Conservation (phyloP, 2,329 filamentous ascomycete genomes). For the Phyllosticta paracitricarpa region DNA sequence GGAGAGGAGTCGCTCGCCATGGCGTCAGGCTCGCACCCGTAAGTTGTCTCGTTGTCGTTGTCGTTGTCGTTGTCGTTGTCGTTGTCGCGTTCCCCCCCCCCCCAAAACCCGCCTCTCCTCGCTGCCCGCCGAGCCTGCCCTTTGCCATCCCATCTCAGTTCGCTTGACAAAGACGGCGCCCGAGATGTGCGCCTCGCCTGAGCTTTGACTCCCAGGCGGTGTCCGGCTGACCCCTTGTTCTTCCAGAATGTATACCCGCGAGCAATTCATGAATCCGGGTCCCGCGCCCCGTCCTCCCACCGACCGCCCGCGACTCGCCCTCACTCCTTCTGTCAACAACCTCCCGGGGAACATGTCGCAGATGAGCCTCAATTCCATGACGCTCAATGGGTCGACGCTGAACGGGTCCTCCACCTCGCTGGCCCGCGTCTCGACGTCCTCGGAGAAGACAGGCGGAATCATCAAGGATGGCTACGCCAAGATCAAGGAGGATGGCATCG, state of each 20-base stretch:
- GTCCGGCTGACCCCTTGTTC: not conserved
- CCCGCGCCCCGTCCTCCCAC: conserved; percentile 84
- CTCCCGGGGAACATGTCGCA: conserved; percentile 70
- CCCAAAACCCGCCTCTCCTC: not conserved
- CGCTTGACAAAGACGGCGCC: not conserved
- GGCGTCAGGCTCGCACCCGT: not conserved
- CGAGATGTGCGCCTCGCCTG: not conserved
- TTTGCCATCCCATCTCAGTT: conserved; percentile 1
- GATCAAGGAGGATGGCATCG: conserved; percentile 83
- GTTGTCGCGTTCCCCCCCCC: not conserved
- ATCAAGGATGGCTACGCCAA: conserved; percentile 63
- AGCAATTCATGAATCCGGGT: conserved; percentile 90
- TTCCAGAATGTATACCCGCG: conserved; percentile 49
- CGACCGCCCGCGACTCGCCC: conserved; percentile 69
- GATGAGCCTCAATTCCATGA: conserved; percentile 60
- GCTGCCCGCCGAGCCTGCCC: not conserved
- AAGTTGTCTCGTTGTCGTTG: not conserved
- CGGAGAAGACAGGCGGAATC: conserved; percentile 29
- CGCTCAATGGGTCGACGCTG: conserved; percentile 18
- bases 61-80: no score
- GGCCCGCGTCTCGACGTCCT: conserved; percentile 27
- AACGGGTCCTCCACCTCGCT: conserved; percentile 31
- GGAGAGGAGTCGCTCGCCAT: not conserved
- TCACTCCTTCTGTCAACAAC: conserved; percentile 63
- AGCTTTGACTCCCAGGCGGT: not conserved